These are phyloP conservation scores for Aspergillus sergii DNA, from an alignment of 2,329 filamentous ascomycete genomes.

Conservation along the genomic window DNA sequence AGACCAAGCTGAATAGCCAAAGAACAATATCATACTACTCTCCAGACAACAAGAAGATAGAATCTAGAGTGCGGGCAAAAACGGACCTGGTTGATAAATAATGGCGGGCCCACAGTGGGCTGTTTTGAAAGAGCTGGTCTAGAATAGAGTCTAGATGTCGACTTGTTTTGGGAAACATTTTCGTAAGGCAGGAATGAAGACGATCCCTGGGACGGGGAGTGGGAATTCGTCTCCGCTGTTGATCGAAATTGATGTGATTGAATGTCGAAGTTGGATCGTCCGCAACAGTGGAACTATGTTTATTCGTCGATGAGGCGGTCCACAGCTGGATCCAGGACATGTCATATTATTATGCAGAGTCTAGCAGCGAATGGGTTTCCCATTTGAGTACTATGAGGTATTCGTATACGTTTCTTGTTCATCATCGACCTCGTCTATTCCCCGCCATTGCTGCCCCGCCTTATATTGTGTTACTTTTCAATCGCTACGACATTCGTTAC, in stretches of 20 bases:
- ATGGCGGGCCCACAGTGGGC: not conserved
- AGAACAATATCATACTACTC: not conserved
- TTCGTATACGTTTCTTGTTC: constrained; percentile 6
- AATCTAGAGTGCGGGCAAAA: not conserved
- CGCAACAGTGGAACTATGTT: not conserved
- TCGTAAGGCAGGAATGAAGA: constrained; percentile 1
- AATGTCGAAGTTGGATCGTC: not conserved
- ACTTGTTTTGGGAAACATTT: not conserved
- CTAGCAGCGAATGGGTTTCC: not conserved
- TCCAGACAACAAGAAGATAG: not conserved
- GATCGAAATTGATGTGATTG: constrained; percentile 1
- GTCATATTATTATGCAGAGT: constrained; percentile 9
- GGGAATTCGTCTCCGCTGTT: constrained; percentile 3
- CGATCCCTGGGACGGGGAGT: constrained; percentile 8
- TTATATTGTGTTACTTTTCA: not conserved
- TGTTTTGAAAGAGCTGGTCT: not conserved
- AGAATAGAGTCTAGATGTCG: not conserved
- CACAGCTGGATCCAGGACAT: constrained; percentile 2
- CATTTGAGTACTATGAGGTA: constrained; percentile 1
- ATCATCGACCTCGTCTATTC: constrained; percentile 8
- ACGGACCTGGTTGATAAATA: not conserved
- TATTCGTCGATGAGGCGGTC: not conserved
- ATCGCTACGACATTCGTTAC: not conserved
- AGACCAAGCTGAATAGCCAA: not conserved
- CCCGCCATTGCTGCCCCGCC: constrained; percentile 8